These are phyloP conservation scores for Solanum raphanifolium DNA, from an alignment of 257 asterid genomes.

Conservation along the genomic window DNA sequence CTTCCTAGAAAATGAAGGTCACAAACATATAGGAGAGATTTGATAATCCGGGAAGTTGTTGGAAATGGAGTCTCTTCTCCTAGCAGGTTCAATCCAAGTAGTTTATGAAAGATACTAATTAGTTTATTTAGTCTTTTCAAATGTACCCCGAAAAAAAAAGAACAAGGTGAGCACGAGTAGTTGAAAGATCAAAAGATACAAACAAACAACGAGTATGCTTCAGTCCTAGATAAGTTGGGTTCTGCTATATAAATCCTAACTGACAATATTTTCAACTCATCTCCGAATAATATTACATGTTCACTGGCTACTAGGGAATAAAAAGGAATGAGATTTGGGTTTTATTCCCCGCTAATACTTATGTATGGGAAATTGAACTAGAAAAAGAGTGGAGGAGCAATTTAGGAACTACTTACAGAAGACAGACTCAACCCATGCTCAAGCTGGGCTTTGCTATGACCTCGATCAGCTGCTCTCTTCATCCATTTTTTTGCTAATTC, in stretches of 20 bases:
- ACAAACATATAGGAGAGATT: not conserved
- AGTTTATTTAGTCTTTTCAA: not conserved
- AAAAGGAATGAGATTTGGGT: not conserved
- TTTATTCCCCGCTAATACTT: not conserved
- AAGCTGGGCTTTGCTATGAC: constrained; percentile 85
- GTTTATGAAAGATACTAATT: not conserved
- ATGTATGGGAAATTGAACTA: not conserved
- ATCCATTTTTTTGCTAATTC: constrained; percentile 79
- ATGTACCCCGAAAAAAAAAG: not conserved
- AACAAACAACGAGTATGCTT: not conserved
- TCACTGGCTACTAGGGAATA: not conserved
- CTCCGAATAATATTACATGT: not conserved
- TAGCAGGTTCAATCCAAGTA: not conserved
- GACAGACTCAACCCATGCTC: constrained; percentile 77
- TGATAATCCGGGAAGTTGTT: not conserved
- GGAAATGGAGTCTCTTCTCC: not conserved
- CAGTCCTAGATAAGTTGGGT: not conserved
- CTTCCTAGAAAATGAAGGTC: not conserved
- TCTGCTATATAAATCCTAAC: not conserved
- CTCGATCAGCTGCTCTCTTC: constrained; percentile 89
- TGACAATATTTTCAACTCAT: not conserved
- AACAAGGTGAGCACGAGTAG: not conserved
- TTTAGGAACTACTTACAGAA: constrained; percentile 39
- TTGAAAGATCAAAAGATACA: not conserved
- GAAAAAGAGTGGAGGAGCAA: not conserved